Conservation (phyloP, 164 flowering plant genomes). For the Houttuynia cordata region DNA sequence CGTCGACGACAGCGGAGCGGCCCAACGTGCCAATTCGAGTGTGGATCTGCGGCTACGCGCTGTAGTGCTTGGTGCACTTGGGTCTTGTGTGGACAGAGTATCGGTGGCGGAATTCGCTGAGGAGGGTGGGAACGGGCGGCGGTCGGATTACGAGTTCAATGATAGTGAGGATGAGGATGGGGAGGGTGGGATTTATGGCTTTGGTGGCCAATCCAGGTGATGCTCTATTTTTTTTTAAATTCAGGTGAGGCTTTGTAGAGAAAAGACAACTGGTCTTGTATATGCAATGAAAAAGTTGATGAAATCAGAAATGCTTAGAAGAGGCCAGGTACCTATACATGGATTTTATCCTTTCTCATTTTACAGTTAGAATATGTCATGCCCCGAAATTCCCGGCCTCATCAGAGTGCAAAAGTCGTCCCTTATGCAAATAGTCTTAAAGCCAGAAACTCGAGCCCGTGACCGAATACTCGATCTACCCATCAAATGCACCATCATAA, state of each 20-base stretch:
- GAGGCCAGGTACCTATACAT: slow-evolving; percentile 1
- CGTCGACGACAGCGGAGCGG: slow-evolving; percentile 26
- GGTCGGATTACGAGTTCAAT: slow-evolving; percentile 22
- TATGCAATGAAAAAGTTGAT: slow-evolving; percentile 2
- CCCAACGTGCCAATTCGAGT: slow-evolving; percentile 54
- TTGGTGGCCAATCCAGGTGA: slow-evolving; percentile 34
- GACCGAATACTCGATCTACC: too few species aligned
- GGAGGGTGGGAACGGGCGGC: slow-evolving; percentile 7
- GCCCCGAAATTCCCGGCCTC: too few species aligned
- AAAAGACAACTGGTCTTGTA: not conserved
- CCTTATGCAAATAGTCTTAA: too few species aligned
- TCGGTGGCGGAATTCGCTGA: slow-evolving; percentile 33
- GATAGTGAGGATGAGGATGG: slow-evolving; percentile 43
- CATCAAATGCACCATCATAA: too few species aligned
- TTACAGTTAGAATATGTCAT: too few species aligned
- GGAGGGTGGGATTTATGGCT: slow-evolving; percentile 11
- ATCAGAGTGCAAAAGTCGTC: too few species aligned
- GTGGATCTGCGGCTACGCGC: slow-evolving; percentile 69
- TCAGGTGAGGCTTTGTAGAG: slow-evolving; percentile 3
- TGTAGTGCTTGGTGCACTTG: slow-evolving; percentile 71
- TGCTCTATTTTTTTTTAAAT: too few species aligned
- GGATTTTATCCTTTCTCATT: too few species aligned
- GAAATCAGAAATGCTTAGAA: slow-evolving; percentile 5
- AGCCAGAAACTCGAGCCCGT: too few species aligned
- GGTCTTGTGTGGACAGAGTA: slow-evolving; percentile 77